Conservation (phyloP, 2,329 filamentous ascomycete genomes). For the Trichoderma sp. region DNA sequence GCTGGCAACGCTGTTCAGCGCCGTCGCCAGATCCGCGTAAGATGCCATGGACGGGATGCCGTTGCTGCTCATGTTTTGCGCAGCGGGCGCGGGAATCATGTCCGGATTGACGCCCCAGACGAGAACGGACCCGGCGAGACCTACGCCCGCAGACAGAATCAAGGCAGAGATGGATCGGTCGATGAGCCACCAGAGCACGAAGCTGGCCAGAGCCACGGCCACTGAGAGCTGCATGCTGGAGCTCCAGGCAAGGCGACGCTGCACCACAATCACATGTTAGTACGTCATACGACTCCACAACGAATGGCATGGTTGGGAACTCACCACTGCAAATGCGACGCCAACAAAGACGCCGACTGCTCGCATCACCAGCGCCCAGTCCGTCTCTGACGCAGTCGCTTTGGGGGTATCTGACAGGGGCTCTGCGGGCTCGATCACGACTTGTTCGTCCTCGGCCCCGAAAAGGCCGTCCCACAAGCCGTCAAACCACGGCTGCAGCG, state of each 20-base stretch:
- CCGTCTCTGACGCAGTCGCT: conserved; percentile 53
- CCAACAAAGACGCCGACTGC: conserved; percentile 65
- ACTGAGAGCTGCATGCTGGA: conserved; percentile 92
- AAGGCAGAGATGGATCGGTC: conserved; percentile 88
- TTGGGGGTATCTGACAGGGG: conserved; percentile 34
- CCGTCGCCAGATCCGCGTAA: conserved; percentile 28
- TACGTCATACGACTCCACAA: not conserved
- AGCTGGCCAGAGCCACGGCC: conserved; percentile 87
- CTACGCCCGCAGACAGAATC: conserved; percentile 74
- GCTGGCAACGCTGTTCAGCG: conserved; percentile 58
- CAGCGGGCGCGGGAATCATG: conserved; percentile 70
- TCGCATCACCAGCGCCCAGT: conserved; percentile 71
- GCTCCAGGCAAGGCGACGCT: conserved; percentile 91
- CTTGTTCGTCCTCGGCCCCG: conserved; percentile 42
- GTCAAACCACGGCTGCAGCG: conserved; percentile 83
- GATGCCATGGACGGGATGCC: not conserved
- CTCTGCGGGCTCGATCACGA: conserved; percentile 35
- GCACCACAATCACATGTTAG: conserved; percentile 28
- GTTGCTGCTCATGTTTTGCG: conserved; percentile 33
- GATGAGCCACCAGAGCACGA: conserved; percentile 93
- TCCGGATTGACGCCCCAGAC: conserved; percentile 77
- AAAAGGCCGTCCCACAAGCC: conserved; percentile 66
- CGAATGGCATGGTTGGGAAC: conserved; percentile 44
- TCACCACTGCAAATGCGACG: conserved; percentile 74
- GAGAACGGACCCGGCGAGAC: conserved; percentile 72